Base-by-base conservation (phyloP, 345 rosid species). In the Corymbia maculata region DNA sequence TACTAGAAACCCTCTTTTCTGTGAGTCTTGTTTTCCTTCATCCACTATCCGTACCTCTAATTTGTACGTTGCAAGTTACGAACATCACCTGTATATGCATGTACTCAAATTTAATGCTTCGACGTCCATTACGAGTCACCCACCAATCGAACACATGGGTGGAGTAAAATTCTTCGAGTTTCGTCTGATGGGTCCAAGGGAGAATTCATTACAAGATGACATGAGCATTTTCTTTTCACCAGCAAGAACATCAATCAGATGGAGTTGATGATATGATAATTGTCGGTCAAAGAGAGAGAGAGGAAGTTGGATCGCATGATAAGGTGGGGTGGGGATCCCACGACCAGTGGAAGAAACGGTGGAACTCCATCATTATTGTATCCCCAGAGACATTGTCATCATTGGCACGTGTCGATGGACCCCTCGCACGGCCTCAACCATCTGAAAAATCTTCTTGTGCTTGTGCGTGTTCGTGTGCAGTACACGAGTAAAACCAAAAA, bases 341-440 rank as follows among this genome's bases (percentile, higher is more conserved):
- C 55, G 86, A 85, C 28, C 47, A 59, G 87, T 32, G 66, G 66
- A 24, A 86, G 64, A 86, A 86, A 86, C 87, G 66, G 66, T 86
- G 87, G 68, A 86, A 51, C 47, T 59, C 87, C 87, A 86, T 86
- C 87, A 86, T 86, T 86, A 86, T 75, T 21, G 82, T 42, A 36
- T 42, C 49, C 82, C 49, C 87, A 32, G 13, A 53, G 49, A 86
- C 57, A 52, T 52, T 52, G 68, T 53, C 68, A 86, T 86, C 87
- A 86, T 52, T 86, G n/a, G 68, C 87, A 86, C 87, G 87, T 86
- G 87, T 86, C 87, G 57, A 52, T 86, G 87, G 87, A 86, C 66
- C 87, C 44, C 87, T 75, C 51, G 49, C 87, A 75, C 82, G 82
- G 49, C 82, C 87, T 52, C 68, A 26, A 6, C 42, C 42, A 85